Percentiles rank a stretch among this genome's conserved stretches.
Evolutionary conservation across 1,284 basidiomycete species (phyloP).

Genomic region (Athelia psychrophila): DNA sequence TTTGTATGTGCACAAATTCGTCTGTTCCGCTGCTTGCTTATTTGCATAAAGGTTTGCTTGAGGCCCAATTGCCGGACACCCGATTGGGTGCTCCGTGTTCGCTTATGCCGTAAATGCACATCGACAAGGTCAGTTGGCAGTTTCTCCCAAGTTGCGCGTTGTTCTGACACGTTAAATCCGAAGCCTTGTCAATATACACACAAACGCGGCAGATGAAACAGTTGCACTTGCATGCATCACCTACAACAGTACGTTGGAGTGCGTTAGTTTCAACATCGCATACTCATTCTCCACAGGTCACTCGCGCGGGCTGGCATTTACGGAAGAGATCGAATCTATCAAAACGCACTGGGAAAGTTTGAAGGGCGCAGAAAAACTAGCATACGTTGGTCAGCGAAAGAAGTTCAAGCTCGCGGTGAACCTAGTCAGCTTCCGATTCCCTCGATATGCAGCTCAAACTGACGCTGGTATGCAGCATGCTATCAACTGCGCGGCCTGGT

Average conservation of each 20-base stretch:
- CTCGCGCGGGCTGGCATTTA: too few relatives aligned
- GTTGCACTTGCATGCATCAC: not conserved
- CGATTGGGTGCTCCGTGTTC: not conserved
- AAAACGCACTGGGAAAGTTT: too few relatives aligned
- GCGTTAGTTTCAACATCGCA: not conserved
- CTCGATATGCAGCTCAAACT: not conserved
- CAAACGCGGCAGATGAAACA: not conserved
- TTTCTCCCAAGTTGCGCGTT: too few relatives aligned
- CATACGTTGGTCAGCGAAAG: too few relatives aligned
- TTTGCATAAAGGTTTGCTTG: not conserved
- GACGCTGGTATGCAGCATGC: not conserved
- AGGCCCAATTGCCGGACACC: not conserved
- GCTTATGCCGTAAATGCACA: not conserved
- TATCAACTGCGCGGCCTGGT: not conserved
- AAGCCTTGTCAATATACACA: not conserved
- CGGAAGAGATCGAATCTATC: too few relatives aligned
- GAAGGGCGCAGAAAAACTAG: too few relatives aligned
- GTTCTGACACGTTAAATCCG: not conserved
- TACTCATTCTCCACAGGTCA: too few relatives aligned
- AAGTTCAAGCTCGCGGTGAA: too few relatives aligned
- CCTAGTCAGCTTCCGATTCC: too few relatives aligned
- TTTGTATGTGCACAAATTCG: conserved; percentile 12
- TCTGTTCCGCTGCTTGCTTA: not conserved
- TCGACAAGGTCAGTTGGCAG: not conserved
- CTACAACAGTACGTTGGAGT: too few relatives aligned